Percentiles rank a stretch among this genome's conserved stretches.
These are phyloP conservation scores for Arctostaphylos glauca DNA, from an alignment of 148 eudicot genomes.

Conservation along the genomic window DNA sequence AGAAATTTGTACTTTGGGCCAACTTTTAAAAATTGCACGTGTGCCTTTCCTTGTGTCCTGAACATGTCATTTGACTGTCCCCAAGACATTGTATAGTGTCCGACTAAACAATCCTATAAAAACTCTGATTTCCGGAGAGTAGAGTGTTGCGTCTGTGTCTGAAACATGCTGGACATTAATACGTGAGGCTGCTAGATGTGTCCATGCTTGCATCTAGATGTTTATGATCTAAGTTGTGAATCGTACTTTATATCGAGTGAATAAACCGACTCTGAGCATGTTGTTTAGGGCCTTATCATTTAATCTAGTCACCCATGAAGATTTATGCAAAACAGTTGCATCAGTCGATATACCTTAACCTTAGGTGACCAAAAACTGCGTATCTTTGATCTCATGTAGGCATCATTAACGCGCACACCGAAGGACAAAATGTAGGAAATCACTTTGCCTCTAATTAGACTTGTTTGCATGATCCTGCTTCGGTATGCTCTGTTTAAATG, in stretches of 20 bases:
- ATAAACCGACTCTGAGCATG: neutral
- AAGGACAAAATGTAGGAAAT: neutral
- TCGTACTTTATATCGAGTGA: neutral
- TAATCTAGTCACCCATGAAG: neutral
- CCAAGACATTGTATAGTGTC: no score
- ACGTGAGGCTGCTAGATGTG: neutral
- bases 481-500: neutral
- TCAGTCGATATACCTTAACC: neutral
- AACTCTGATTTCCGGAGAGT: no score
- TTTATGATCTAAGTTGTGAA: neutral
- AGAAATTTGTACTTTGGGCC: no score
- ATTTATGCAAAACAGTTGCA: neutral
- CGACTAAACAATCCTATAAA: no score
- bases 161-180: no score
- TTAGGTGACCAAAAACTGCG: neutral
- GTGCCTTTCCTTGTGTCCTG: neutral
- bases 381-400: neutral
- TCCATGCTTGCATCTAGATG: neutral
- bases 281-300: neutral
- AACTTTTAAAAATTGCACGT: neutral
- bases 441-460: neutral
- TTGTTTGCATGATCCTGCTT: neutral
- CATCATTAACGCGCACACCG: neutral
- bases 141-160: no score
- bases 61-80: no score